These are phyloP conservation scores for Kentomonas sorsogonicus DNA, from an alignment of 208 protist genomes.

Conservation along the genomic window DNA sequence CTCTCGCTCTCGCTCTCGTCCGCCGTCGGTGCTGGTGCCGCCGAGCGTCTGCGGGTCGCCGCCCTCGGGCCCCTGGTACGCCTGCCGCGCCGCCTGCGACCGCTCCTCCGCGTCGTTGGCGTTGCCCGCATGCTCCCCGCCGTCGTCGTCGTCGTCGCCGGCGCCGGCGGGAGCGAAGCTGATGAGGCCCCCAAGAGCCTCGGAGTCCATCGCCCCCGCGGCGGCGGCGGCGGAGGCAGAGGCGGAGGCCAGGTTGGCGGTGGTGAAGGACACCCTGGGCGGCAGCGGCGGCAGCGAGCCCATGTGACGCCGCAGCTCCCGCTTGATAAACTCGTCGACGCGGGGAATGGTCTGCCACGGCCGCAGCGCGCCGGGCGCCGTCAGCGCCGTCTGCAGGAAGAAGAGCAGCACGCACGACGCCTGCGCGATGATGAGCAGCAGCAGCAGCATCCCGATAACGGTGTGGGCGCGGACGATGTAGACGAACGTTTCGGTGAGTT, in stretches of 20 bases:
- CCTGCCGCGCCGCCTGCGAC: background rate
- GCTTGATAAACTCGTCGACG: background rate
- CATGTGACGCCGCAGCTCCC: background rate
- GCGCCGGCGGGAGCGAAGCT: background rate
- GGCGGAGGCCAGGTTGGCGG: too few relatives aligned
- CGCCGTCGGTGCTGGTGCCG: too few relatives aligned
- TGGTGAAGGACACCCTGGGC: too few relatives aligned
- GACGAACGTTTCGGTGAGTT: background rate
- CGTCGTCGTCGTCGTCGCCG: background rate
- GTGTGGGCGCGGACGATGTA: background rate
- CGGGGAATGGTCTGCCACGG: background rate
- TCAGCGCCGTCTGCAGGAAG: too few relatives aligned
- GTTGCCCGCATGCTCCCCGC: background rate
- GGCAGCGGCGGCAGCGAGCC: background rate
- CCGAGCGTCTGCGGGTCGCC: background rate
- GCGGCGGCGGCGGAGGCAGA: too few relatives aligned
- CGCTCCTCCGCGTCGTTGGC: background rate
- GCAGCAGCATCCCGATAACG: background rate
- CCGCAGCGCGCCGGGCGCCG: background rate
- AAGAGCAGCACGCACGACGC: too few relatives aligned
- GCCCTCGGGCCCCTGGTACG: background rate
- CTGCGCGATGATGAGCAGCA: too few relatives aligned
- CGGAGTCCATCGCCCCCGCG: too few relatives aligned
- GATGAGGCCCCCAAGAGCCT: too few relatives aligned
- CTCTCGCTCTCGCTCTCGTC: too few relatives aligned